These are phyloP conservation scores for Zalerion maritima DNA, from an alignment of 495 filamentous ascomycete species.

Conservation along the genomic window DNA sequence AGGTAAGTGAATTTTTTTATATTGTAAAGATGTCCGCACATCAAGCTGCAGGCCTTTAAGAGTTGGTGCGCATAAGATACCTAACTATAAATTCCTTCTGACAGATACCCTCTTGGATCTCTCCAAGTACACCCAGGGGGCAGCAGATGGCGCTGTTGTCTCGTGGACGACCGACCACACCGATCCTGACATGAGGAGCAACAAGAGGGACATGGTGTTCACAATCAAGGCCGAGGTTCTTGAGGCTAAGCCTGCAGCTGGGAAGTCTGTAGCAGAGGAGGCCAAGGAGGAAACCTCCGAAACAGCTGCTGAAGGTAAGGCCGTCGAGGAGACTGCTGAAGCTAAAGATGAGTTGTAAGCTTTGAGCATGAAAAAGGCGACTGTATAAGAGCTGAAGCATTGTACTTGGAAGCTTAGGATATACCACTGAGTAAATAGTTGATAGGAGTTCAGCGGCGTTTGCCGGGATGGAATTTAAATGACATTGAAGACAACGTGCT, in stretches of 20 bases:
- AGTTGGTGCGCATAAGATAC: too few relatives aligned
- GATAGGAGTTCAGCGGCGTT: too few relatives aligned
- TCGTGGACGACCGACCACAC: constrained; percentile 16
- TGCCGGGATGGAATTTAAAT: too few relatives aligned
- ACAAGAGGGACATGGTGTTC: constrained; percentile 15
- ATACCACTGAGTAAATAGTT: too few relatives aligned
- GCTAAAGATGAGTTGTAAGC: constrained; percentile 8
- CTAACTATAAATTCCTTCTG: constrained; percentile 2
- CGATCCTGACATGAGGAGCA: constrained; percentile 5
- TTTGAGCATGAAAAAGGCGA: too few relatives aligned
- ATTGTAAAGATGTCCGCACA: not conserved
- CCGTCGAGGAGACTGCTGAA: too few relatives aligned
- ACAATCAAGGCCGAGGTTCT: constrained; percentile 15
- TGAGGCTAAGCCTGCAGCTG: not conserved
- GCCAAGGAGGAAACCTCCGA: constrained; percentile 6
- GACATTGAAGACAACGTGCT: too few relatives aligned
- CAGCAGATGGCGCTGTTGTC: constrained; percentile 15
- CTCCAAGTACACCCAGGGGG: constrained; percentile 14
- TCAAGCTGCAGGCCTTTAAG: too few relatives aligned
- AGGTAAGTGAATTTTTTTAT: constrained; percentile 10
- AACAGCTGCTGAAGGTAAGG: not conserved
- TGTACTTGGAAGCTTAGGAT: too few relatives aligned
- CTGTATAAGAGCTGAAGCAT: too few relatives aligned
- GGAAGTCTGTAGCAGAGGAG: constrained; percentile 1
- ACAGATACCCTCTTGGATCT: constrained; percentile 16